A percentile compares a stretch with the other conserved stretches of the same genome.
phyloP scores from a whole-genome alignment of 2,329 filamentous ascomycete genomes.

The Sordariomycetes sp. region DNA sequence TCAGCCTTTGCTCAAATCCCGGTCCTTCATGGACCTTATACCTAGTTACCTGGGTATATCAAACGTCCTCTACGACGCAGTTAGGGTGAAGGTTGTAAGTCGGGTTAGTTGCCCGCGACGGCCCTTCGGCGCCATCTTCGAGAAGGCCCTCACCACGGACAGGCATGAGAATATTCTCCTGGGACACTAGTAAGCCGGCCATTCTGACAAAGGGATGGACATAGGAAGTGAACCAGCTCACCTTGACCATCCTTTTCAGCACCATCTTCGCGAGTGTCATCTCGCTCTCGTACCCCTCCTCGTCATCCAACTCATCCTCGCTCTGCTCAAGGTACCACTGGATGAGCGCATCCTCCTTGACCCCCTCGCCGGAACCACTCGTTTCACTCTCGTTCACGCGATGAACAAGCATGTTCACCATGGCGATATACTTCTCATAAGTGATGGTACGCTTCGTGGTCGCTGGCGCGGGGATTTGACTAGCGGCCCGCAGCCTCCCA shows the following conservation, averaged over 20 bases:
- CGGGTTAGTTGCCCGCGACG: constrained; percentile 28
- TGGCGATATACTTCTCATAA: constrained; percentile 86
- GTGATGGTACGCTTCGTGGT: constrained; percentile 74
- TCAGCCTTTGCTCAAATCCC: background rate
- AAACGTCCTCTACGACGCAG: constrained; percentile 59
- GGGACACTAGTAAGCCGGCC: constrained; percentile 20
- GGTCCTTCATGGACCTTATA: background rate
- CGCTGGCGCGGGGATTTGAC: constrained; percentile 6
- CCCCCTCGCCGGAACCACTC: constrained; percentile 56
- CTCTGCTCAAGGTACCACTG: constrained; percentile 89
- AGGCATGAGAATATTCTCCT: constrained; percentile 82
- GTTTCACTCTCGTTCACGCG: constrained; percentile 75
- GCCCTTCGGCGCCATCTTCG: constrained; percentile 29
- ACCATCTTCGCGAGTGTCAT: constrained; percentile 67
- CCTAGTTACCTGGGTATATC: constrained; percentile 13
- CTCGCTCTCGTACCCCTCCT: constrained; percentile 72
- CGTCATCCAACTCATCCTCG: constrained; percentile 66
- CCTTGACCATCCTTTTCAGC: constrained; percentile 91
- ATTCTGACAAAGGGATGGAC: background rate
- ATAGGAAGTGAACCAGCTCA: constrained; percentile 26
- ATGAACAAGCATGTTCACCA: constrained; percentile 75
- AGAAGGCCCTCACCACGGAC: constrained; percentile 49
- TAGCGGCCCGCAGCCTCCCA: background rate
- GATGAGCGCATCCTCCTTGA: constrained; percentile 69
- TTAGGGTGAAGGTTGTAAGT: constrained; percentile 93